Percentiles rank a stretch among this genome's conserved stretches.
phyloP scores from a whole-genome alignment of 495 filamentous ascomycete genomes.

The Aspergillus taichungensis region DNA sequence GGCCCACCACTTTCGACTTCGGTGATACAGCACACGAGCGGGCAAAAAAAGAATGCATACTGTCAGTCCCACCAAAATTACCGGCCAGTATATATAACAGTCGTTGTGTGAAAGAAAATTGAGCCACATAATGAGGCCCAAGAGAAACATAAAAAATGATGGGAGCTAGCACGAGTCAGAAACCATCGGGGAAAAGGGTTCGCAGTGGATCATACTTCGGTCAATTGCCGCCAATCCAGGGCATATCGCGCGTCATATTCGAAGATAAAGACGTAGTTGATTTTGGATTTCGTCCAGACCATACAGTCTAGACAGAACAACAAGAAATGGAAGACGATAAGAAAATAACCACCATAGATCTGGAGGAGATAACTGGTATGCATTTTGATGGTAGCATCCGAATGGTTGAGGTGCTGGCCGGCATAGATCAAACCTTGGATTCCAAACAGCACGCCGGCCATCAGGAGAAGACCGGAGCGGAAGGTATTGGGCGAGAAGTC shows the following conservation, averaged over 20 bases:
- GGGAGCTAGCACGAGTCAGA: conserved; percentile 47
- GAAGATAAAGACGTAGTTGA: conserved; percentile 95
- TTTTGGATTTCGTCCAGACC: conserved; percentile 71
- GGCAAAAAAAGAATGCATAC: conserved; percentile 66
- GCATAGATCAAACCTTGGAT: conserved; percentile 68
- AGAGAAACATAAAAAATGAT: conserved; percentile 63
- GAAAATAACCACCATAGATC: conserved; percentile 80
- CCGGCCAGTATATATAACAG: conserved; percentile 81
- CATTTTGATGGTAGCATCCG: conserved; percentile 35
- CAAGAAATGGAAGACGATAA: conserved; percentile 62
- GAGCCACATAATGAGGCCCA: conserved; percentile 75
- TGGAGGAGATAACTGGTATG: conserved; percentile 70
- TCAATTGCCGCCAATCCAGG: conserved; percentile 80
- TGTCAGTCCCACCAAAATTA: conserved; percentile 65
- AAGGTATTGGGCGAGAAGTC: conserved; percentile 70
- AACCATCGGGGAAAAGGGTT: background rate
- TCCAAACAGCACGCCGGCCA: conserved; percentile 61
- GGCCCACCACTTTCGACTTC: conserved; percentile 70
- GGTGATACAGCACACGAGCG: conserved; percentile 61
- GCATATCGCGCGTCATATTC: conserved; percentile 83
- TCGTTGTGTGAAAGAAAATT: conserved; percentile 67
- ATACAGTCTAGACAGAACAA: conserved; percentile 73
- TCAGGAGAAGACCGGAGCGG: conserved; percentile 70
- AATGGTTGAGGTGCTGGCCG: conserved; percentile 39
- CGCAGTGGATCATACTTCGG: conserved; percentile 43